These are phyloP conservation scores for Soucietia sequanensis DNA, from an alignment of 805 yeast species.

Conservation along the genomic window DNA sequence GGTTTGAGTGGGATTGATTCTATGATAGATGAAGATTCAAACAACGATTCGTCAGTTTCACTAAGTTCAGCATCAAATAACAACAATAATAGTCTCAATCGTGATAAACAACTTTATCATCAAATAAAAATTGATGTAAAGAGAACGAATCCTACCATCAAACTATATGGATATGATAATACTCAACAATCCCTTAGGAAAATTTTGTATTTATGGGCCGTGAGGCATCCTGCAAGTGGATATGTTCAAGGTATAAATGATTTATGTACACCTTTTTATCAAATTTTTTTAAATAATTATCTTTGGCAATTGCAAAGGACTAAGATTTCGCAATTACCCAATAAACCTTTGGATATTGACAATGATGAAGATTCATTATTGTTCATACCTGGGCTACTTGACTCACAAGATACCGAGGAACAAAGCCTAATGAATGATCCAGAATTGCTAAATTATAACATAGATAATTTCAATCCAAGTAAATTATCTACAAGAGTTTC, in stretches of 20 bases:
- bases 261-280: constrained; percentile 88
- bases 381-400: constrained; percentile 37
- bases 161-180: constrained; percentile 62
- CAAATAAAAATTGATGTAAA: constrained; percentile 95
- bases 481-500: constrained; percentile 58
- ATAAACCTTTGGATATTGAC: too few species aligned
- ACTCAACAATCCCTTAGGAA: constrained; percentile 81
- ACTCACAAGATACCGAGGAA: constrained; percentile 20
- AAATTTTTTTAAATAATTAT: constrained; percentile 76
- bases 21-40: constrained; percentile 29
- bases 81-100: constrained; percentile 34
- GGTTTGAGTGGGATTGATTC: constrained; percentile 68
- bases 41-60: constrained; percentile 12
- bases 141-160: constrained; percentile 84
- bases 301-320: constrained; percentile 39
- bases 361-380: constrained; percentile 21
- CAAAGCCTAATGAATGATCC: constrained; percentile 24
- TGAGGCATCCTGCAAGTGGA: constrained; percentile 96
- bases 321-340: constrained; percentile 6
- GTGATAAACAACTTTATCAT: constrained; percentile 76
- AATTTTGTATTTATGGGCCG: constrained; percentile 89
- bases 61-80: constrained; percentile 15
- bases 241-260: constrained; percentile 98
- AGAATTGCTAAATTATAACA: constrained; percentile 22
- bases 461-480: constrained; percentile 63